phyloP scores from a whole-genome alignment of 176 grass and related monocot species.

The Thalia dealbata region DNA sequence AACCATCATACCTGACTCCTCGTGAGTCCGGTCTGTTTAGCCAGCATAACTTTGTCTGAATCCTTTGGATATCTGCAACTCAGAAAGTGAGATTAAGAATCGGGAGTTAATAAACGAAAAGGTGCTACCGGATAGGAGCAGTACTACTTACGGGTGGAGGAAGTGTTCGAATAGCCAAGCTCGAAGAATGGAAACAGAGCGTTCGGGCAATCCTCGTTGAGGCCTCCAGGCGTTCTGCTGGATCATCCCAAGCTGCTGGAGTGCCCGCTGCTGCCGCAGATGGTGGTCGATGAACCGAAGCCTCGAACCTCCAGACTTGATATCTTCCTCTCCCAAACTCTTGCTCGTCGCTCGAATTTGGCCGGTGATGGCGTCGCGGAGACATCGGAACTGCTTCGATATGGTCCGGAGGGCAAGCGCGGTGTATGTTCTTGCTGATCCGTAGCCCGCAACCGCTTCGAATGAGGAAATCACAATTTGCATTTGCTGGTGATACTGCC shows the following conservation, averaged over 20 bases:
- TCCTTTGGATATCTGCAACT: conserved; percentile 89
- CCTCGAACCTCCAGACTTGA: conserved; percentile 38
- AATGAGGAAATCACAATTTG: conserved; percentile 60
- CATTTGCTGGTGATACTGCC: conserved; percentile 97
- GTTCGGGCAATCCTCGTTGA: conserved; percentile 88
- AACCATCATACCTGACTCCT: conserved; percentile 60
- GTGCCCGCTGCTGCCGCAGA: conserved; percentile 80
- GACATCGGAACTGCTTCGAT: conserved; percentile 90
- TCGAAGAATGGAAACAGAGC: conserved; percentile 90
- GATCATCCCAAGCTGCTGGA: conserved; percentile 96
- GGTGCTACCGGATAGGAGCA: background rate
- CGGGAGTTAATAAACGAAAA: background rate
- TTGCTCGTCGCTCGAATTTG: conserved; percentile 63
- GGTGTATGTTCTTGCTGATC: conserved; percentile 85
- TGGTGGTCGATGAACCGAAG: conserved; percentile 94
- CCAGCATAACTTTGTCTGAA: conserved; percentile 99
- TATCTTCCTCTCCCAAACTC: conserved; percentile 65
- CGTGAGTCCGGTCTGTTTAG: conserved; percentile 92
- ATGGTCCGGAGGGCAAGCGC: conserved; percentile 85
- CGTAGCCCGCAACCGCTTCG: conserved; percentile 47
- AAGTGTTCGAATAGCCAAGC: conserved; percentile 99
- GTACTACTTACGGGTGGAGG: conserved; percentile 98
- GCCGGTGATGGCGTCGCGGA: conserved; percentile 67
- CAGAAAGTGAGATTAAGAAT: background rate
- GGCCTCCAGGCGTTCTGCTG: conserved; percentile 94